Base-by-base conservation (phyloP, 2,329 filamentous ascomycete genomes). In the Paracorniculantispora psalliotae region DNA sequence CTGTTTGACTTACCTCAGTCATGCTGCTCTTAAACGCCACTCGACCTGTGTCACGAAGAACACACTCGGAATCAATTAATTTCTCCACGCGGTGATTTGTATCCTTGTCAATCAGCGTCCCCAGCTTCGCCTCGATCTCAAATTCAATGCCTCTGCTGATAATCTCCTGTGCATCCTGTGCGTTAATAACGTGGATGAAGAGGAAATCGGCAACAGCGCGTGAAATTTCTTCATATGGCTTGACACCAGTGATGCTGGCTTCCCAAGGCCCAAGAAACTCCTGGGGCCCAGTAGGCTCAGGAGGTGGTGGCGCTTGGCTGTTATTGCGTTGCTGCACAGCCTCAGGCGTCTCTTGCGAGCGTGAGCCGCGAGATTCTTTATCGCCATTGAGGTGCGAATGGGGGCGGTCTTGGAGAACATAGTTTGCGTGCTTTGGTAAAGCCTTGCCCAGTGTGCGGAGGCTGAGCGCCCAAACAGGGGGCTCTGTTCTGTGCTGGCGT, bases 101-200 rank as follows among this genome's bases (percentile, higher is more conserved):
- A 61, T 87, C 83, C 68, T 85, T 86, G 70, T 91, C 87, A 59
- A 93, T 83, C 15, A 97, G 80, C 26, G 86, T 88, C 19, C 94
- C 94, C 50, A 97, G 79, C 72, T 97, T 97, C 10, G 92, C 94
- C 75, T 99, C 94, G 57, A 99, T 90, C 73, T 99, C 94, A 56
- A 97, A 86, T 61, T 91, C 83, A 15, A 92, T 87, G 7, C 85
- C 85, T 17, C 83, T 80, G 54, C 82, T 81, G 17, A 77, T 73
- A 21, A 89, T 82, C 64, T 89, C 85, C 33, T 81, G 81, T 39
- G 86, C 79, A 63, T 90, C 84, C n/a, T 82, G 78, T 61, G 86
- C 85, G 54, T 81, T 77, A 7, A 94, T 80, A 19, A 94, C 87
- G 58, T 88, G 80, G 50, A 83, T 71, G 69, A 87, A 96, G 12